Evolutionary conservation across 345 rosid species (phyloP).

Genomic region (Citrus medica): DNA sequence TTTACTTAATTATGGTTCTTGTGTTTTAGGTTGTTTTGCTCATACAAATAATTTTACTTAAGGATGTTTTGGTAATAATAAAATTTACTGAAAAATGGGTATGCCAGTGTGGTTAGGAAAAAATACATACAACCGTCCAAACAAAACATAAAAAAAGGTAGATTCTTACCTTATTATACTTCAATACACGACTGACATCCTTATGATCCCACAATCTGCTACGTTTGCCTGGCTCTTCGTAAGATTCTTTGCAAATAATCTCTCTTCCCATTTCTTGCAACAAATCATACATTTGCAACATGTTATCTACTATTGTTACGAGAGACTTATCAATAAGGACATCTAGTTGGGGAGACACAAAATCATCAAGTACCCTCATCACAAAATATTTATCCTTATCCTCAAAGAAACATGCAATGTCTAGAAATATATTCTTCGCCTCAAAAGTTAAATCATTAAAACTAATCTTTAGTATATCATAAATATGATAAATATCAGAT

Average conservation of each 20-base stretch:
- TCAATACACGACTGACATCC: too few relatives aligned
- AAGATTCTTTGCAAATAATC: neutral
- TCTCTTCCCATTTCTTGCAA: slow-evolving; percentile 24
- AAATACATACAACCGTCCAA: neutral
- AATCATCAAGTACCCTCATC: too few relatives aligned
- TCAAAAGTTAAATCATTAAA: neutral
- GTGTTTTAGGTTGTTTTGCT: too few relatives aligned
- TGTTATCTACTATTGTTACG: slow-evolving; percentile 15
- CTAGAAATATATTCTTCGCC: slow-evolving; percentile 37
- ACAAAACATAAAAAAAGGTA: neutral
- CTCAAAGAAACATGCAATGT: slow-evolving; percentile 46
- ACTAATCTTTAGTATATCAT: slow-evolving; percentile 4
- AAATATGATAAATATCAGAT: neutral
- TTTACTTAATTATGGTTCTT: too few relatives aligned
- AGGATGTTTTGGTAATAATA: too few relatives aligned
- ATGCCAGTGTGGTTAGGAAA: too few relatives aligned
- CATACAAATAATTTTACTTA: too few relatives aligned
- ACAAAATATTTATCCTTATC: slow-evolving; percentile 11
- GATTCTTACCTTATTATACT: neutral
- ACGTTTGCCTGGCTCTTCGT: neutral
- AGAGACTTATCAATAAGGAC: slow-evolving; percentile 31
- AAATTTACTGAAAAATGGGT: too few relatives aligned
- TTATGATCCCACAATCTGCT: neutral
- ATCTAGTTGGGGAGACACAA: neutral
- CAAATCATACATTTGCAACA: slow-evolving; percentile 38